Evolutionary conservation across 306 rosid species (phyloP).

Genomic region (Fragaria iinumae): DNA sequence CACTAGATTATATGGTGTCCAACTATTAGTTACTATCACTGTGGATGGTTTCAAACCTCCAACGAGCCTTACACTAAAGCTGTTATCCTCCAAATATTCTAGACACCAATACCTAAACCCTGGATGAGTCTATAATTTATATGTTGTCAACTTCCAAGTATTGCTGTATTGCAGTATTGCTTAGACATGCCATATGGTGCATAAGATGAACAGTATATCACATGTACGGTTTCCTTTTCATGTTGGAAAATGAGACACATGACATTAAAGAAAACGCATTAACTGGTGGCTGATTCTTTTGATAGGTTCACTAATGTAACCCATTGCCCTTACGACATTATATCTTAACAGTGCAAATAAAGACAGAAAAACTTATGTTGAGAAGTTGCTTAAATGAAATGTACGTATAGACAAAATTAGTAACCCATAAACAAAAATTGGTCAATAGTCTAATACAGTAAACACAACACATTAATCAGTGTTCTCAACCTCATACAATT

Average conservation of each 20-base stretch:
- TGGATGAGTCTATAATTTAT: not conserved
- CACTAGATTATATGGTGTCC: not conserved
- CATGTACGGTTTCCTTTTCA: not conserved
- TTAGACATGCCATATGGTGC: not conserved
- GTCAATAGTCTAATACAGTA: not conserved
- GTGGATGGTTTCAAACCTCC: too few relatives aligned
- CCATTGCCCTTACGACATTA: not conserved
- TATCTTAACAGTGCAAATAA: not conserved
- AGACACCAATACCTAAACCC: not conserved
- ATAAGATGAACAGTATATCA: not conserved
- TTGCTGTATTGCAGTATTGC: not conserved
- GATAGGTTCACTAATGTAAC: not conserved
- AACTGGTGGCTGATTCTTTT: not conserved
- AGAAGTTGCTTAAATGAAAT: not conserved
- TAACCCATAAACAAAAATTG: not conserved
- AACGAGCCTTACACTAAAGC: too few relatives aligned
- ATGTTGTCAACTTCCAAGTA: not conserved
- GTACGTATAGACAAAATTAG: not conserved
- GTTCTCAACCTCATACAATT: not conserved
- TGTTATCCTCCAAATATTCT: not conserved
- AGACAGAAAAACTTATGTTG: not conserved
- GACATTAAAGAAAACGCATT: not conserved
- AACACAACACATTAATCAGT: not conserved
- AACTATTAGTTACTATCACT: too few relatives aligned
- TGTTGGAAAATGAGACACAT: not conserved